Evolutionary conservation across 345 rosid species (phyloP).

Genomic region (Arabis hirsuta): DNA sequence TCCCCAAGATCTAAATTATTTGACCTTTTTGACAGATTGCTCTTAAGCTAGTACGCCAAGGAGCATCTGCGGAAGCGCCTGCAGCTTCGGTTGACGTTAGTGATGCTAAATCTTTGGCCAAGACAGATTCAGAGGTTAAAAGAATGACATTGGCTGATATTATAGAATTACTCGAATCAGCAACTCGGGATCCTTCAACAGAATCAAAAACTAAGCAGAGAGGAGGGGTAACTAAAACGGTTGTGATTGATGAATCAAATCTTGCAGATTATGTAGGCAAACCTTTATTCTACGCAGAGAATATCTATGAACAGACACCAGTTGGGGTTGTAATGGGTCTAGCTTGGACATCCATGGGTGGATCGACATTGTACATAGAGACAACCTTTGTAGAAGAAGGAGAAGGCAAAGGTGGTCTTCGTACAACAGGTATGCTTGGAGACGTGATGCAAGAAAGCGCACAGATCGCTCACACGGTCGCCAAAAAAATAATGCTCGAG

Average conservation of each 20-base stretch:
- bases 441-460: slow-evolving; percentile 94
- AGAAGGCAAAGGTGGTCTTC: slow-evolving; percentile 76
- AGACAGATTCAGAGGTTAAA: slow-evolving; percentile 18
- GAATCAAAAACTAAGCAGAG: slow-evolving; percentile 46
- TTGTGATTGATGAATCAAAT: slow-evolving; percentile 61
- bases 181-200: not conserved
- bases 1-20: not conserved
- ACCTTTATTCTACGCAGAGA: slow-evolving; percentile 74
- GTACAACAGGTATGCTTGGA: slow-evolving; percentile 75
- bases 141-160: slow-evolving; percentile 15
- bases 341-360: slow-evolving; percentile 92
- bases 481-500: slow-evolving; percentile 61
- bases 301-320: slow-evolving; percentile 75
- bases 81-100: slow-evolving; percentile 27
- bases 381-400: slow-evolving; percentile 68
- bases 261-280: slow-evolving; percentile 78
- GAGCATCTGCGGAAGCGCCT: slow-evolving; percentile 48
- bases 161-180: not conserved
- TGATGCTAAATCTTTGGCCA: slow-evolving; percentile 16
- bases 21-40: slow-evolving; percentile 60
- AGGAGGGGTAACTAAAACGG: slow-evolving; percentile 26
- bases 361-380: slow-evolving; percentile 84
- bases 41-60: slow-evolving; percentile 69
- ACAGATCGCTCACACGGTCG: slow-evolving; percentile 76
- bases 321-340: slow-evolving; percentile 92